Evolutionary conservation across 2,329 filamentous ascomycete species (phyloP).

Genomic region (Phaeosphaeria sp.): DNA sequence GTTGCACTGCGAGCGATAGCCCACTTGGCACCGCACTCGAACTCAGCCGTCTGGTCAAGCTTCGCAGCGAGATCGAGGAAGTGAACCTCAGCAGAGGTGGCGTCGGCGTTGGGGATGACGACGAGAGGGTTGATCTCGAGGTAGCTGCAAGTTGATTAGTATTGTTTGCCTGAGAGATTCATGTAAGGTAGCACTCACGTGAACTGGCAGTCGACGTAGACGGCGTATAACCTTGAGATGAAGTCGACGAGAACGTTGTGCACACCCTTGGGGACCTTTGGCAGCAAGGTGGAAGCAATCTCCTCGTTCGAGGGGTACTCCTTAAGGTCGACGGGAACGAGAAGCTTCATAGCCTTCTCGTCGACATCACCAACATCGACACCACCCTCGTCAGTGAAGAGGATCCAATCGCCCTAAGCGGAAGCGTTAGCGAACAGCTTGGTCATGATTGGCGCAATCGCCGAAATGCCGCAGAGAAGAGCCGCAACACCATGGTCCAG

Average conservation of each 20-base stretch:
- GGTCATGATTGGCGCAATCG: constrained; percentile 34
- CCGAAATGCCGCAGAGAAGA: constrained; percentile 23
- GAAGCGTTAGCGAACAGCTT: constrained; percentile 38
- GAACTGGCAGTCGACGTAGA: constrained; percentile 99
- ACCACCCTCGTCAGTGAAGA: constrained; percentile 99
- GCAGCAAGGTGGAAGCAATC: constrained; percentile 83
- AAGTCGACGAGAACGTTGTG: constrained; percentile 99
- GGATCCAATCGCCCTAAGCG: constrained; percentile 93
- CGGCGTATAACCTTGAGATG: constrained; percentile 96
- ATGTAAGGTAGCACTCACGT: constrained; percentile 58
- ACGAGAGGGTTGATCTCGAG: constrained; percentile 99
- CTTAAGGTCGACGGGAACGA: constrained; percentile 93
- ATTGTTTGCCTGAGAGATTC: background rate
- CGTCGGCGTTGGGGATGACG: constrained; percentile 91
- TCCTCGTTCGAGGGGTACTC: constrained; percentile 96
- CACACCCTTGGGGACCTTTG: constrained; percentile 91
- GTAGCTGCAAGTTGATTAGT: constrained; percentile 61
- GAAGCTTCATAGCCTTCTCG: constrained; percentile 96
- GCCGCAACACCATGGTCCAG: constrained; percentile 41
- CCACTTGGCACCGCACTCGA: constrained; percentile 99
- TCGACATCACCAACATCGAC: constrained; percentile 99
- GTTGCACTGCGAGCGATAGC: constrained; percentile 90
- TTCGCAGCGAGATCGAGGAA: constrained; percentile 99
- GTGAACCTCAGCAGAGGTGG: constrained; percentile 91
- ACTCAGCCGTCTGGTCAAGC: constrained; percentile 98